Conservation (phyloP, 2,329 filamentous ascomycete genomes). For the Fusarium haematococcum region DNA sequence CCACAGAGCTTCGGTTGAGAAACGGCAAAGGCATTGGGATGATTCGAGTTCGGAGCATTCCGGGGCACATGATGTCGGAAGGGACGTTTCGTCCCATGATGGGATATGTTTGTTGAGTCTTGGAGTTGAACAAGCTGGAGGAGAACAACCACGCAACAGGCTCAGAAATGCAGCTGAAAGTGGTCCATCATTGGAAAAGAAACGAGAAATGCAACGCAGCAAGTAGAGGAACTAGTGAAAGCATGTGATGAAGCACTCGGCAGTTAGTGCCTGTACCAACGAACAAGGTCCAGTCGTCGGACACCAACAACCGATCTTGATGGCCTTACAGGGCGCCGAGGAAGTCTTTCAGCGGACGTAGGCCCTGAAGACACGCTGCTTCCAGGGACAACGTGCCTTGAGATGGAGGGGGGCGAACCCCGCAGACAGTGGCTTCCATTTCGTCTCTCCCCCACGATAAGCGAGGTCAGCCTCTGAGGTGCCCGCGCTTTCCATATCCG, state of each 20-base stretch:
- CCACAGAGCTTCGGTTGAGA: slow-evolving; percentile 16
- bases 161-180: background rate
- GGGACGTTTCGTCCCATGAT: background rate
- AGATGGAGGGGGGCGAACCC: slow-evolving; percentile 4
- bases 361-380: background rate
- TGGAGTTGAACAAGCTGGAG: background rate
- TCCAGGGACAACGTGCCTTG: background rate
- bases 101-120: background rate
- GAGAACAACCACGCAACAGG: background rate
- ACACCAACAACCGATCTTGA: slow-evolving; percentile 16
- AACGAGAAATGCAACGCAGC: background rate
- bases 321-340: background rate
- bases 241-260: slow-evolving; percentile 11
- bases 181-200: background rate
- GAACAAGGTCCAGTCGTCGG: background rate
- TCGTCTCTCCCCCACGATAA: slow-evolving; percentile 1
- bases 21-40: background rate
- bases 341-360: background rate
- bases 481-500: background rate
- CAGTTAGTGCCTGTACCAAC: slow-evolving; percentile 3
- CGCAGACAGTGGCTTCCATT: background rate
- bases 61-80: background rate
- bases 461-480: background rate
- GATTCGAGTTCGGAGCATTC: slow-evolving; percentile 2
- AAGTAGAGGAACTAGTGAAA: slow-evolving; percentile 8